Conservation (phyloP, 768 basidiomycete genomes). For the Boletellus emodensis region DNA sequence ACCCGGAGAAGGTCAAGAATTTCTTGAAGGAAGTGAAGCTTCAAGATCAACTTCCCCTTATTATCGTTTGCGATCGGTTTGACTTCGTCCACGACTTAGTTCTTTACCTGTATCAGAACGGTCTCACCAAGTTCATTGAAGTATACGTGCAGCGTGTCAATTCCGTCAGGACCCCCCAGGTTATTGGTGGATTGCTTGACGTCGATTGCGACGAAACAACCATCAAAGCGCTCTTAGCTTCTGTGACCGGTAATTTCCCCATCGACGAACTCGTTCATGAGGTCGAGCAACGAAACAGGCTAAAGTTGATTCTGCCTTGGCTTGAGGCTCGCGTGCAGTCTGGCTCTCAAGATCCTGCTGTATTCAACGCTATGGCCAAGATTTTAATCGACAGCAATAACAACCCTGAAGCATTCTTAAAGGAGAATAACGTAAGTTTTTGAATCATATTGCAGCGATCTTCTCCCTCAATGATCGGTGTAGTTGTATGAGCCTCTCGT, state of each 20-base stretch:
- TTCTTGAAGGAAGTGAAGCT: conserved; percentile 99
- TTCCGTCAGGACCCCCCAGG: conserved; percentile 94
- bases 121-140: conserved; percentile 95
- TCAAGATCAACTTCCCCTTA: conserved; percentile 92
- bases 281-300: conserved; percentile 91
- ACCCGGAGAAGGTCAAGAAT: conserved; percentile 99
- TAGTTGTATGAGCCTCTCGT: conserved; percentile 95
- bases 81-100: conserved; percentile 99
- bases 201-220: conserved; percentile 97
- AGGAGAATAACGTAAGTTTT: conserved; percentile 89
- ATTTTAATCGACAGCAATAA: conserved; percentile 98
- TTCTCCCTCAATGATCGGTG: conserved; percentile 9
- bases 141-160: conserved; percentile 99
- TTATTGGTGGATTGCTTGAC: conserved; percentile 92
- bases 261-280: conserved; percentile 97
- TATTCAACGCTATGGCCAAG: conserved; percentile 98
- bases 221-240: conserved; percentile 90
- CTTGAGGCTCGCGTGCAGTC: conserved; percentile 88
- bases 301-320: conserved; percentile 98
- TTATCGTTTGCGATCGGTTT: conserved; percentile 99
- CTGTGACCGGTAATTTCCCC: conserved; percentile 95
- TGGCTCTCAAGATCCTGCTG: conserved; percentile 90
- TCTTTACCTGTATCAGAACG: conserved; percentile 97
- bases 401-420: conserved; percentile 96
- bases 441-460: neutral